Evolutionary conservation across 75 land plant species (phyloP).

Genomic region (Cunninghamia lanceolata): DNA sequence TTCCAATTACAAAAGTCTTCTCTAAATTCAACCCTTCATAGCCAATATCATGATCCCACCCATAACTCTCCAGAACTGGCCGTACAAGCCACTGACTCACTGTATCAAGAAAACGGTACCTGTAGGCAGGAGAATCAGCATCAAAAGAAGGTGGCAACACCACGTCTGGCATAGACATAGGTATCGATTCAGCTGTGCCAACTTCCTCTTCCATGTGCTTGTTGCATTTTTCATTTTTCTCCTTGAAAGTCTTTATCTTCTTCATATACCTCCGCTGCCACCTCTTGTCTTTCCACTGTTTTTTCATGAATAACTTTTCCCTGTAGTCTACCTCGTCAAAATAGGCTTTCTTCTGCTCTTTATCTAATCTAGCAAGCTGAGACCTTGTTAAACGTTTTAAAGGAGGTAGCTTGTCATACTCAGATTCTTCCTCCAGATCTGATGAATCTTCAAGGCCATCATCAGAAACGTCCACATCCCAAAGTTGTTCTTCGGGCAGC

Average conservation of each 20-base stretch:
- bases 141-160: slow-evolving; percentile 74
- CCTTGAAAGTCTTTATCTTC: slow-evolving; percentile 30
- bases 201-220: slow-evolving; percentile 20
- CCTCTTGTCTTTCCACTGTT: slow-evolving; percentile 71
- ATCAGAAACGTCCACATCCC: slow-evolving; percentile 25
- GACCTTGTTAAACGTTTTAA: slow-evolving; percentile 43
- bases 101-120: slow-evolving; percentile 67
- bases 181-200: slow-evolving; percentile 25
- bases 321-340: slow-evolving; percentile 74
- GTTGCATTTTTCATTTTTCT: slow-evolving; percentile 10
- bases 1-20: slow-evolving; percentile 31
- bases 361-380: slow-evolving; percentile 44
- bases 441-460: slow-evolving; percentile 22
- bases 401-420: slow-evolving; percentile 72
- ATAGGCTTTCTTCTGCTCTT: slow-evolving; percentile 57
- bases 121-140: slow-evolving; percentile 61
- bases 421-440: slow-evolving; percentile 38
- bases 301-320: slow-evolving; percentile 76
- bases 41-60: slow-evolving; percentile 97
- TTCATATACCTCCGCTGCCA: slow-evolving; percentile 48
- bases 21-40: slow-evolving; percentile 85
- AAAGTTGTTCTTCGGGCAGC: slow-evolving; percentile 37
- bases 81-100: slow-evolving; percentile 67
- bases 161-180: slow-evolving; percentile 67
- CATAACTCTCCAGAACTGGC: slow-evolving; percentile 85